Base-by-base conservation (phyloP, 2,329 filamentous ascomycete genomes). In the Colletotrichum tamarilloi region DNA sequence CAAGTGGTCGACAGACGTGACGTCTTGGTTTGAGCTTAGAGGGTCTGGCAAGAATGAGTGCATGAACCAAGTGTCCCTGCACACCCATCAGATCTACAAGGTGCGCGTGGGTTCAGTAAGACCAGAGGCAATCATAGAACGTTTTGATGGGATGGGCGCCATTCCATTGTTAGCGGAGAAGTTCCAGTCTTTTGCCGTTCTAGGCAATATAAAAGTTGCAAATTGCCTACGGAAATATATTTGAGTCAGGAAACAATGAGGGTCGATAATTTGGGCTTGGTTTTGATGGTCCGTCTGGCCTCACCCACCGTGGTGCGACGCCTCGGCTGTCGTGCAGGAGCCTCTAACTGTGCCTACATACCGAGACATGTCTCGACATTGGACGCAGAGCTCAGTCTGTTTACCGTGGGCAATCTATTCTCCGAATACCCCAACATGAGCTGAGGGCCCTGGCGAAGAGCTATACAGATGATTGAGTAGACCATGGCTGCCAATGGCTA, bases 41-140 rank as follows among this genome's bases (percentile, higher is more conserved):
- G n/a, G 57, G 38, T 68, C 30, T 62, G 32, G 56, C 49, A 38
- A 58, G 19, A 30, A 35, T 16, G 35, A 32, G 49, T 68, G 58
- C 69, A 68, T 68, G 69, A 68, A 63, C 59, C 12, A 26, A 26
- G 53, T n/a, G 53, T 69, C 59, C 69, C 24, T 68, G 65, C 69
- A 42, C 58, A 58, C 24, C 58, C 32, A 35, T 28, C 26, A 30
- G 30, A 64, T 69, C 9, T 24, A 22, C 65, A 59, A 4, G 58
- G 53, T 58, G 32, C 30, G 32, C 59, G 32, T 59, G 30, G 53
- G 46, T 26, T 49, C 32, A 62, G 32, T 16, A 35, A 52, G 65
- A 63, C 32, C n/a, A 35, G 32, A 59, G 26, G 46, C 30, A 68
- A 70, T 32, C 38, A 24, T 53, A 46, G 58, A 32, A 59, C 67